Evolutionary conservation across 805 yeast species (phyloP).

Genomic region (Phaffomyces thermotolerans): DNA sequence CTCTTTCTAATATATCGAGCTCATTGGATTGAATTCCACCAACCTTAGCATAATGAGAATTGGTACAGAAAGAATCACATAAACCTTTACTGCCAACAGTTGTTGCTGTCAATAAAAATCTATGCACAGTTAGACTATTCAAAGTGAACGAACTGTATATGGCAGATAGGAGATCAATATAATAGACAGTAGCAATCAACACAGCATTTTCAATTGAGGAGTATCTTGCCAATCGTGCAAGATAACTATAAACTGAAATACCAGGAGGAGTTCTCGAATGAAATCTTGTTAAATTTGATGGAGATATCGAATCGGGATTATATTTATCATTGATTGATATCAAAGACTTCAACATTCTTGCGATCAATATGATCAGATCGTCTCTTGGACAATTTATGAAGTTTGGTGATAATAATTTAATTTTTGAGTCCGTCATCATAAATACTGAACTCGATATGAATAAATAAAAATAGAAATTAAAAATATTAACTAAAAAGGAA

Average conservation of each 20-base stretch:
- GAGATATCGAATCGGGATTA: slow-evolving; percentile 25
- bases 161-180: slow-evolving; percentile 76
- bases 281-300: slow-evolving; percentile 64
- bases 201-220: slow-evolving; percentile 83
- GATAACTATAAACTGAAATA: slow-evolving; percentile 72
- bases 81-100: slow-evolving; percentile 85
- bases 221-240: slow-evolving; percentile 70
- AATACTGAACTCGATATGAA: no score
- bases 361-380: slow-evolving; percentile 62
- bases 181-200: slow-evolving; percentile 75
- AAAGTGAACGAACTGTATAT: slow-evolving; percentile 75
- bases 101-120: slow-evolving; percentile 85
- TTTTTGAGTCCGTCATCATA: no score
- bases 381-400: slow-evolving; percentile 63
- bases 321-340: slow-evolving; percentile 65
- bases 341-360: slow-evolving; percentile 74
- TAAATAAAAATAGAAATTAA: no score
- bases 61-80: slow-evolving; percentile 91
- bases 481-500: no score
- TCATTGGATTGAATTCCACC: slow-evolving; percentile 88
- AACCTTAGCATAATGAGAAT: slow-evolving; percentile 88
- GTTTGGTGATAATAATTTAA: slow-evolving; percentile 22
- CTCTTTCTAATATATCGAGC: slow-evolving; percentile 80
- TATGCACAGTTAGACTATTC: slow-evolving; percentile 88
- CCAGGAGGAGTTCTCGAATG: slow-evolving; percentile 92